Base-by-base conservation (phyloP, 768 basidiomycete species). In the Coprinopsis strossmayeri region DNA sequence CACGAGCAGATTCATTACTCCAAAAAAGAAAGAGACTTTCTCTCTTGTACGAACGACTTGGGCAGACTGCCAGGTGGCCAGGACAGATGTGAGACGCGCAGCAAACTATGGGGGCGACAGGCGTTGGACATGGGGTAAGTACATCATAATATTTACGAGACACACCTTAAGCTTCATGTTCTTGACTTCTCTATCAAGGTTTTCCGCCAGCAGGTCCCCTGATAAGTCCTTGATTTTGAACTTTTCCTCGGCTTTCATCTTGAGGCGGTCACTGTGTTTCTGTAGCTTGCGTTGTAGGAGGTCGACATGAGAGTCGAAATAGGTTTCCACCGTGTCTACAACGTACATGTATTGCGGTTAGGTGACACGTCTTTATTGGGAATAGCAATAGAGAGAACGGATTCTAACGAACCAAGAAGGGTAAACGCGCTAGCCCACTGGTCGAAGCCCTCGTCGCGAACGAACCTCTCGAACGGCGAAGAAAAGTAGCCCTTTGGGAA, bases 241-340 rank as follows among this genome's bases (percentile, higher is more conserved):
- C 2, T 84, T 81, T 56, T 85, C 82, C 56, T 90, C 90, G 0
- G 93, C 92, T 55, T 80, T 81, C 62, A 78, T 68, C 71, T 89
- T 92, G 47, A 96, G 73, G 40, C 79, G 74, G 52, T 92, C 88
- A 55, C 88, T 82, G 59, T 92, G 91, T 49, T 87, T 93, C 64
- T 89, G 86, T 24, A 95, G 75, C 49, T 81, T 82, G 34, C 93
- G 82, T 63, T 95, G 88, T 2, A 89, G 65, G 13, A 91, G 73
- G 61, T 89, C 88, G 53, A 89, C 70, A 61, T 88, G 84, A 1
- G 92, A 91, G 69, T 97, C 92, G 62, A 93, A 95, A 61, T 87
- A 96, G 0, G 93, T 96, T 67, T 96, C 93, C 63, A 93, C 72
- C 7, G 93, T 95, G 65, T 96, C 93, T 94, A 58, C 11, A 25